Conservation (phyloP, 2,329 filamentous ascomycete species). For the Aspergillus sp. region DNA sequence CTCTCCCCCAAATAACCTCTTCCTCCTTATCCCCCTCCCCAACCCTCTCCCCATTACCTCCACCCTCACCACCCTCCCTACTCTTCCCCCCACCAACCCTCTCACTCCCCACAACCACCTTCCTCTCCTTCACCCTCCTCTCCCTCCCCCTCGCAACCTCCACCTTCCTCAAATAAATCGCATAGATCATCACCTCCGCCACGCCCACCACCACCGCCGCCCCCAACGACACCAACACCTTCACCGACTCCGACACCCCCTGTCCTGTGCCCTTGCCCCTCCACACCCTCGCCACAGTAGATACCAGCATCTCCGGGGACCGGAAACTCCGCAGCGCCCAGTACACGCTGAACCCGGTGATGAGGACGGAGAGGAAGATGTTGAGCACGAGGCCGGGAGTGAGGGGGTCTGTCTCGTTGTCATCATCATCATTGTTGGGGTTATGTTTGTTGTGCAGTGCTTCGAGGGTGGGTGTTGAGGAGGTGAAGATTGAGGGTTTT, state of each 20-base stretch:
- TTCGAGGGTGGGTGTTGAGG: slow-evolving; percentile 60
- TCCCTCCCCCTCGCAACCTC: slow-evolving; percentile 42
- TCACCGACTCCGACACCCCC: slow-evolving; percentile 35
- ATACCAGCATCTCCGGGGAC: slow-evolving; percentile 34
- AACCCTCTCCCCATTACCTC: not conserved
- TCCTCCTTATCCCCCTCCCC: slow-evolving; percentile 18
- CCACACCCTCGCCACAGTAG: slow-evolving; percentile 21
- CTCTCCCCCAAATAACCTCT: slow-evolving; percentile 46
- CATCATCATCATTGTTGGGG: slow-evolving; percentile 32
- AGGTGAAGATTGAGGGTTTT: slow-evolving; percentile 49
- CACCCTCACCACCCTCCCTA: not conserved
- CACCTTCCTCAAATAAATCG: slow-evolving; percentile 49
- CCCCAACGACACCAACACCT: slow-evolving; percentile 45
- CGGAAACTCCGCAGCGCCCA: slow-evolving; percentile 44
- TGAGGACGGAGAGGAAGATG: slow-evolving; percentile 81
- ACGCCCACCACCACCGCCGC: slow-evolving; percentile 47
- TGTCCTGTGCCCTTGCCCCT: slow-evolving; percentile 15
- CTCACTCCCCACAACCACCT: slow-evolving; percentile 34
- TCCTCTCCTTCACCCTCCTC: slow-evolving; percentile 42
- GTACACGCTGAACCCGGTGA: slow-evolving; percentile 55
- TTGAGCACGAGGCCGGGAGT: slow-evolving; percentile 73
- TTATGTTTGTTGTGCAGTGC: slow-evolving; percentile 41
- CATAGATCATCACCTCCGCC: slow-evolving; percentile 51
- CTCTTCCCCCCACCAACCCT: slow-evolving; percentile 16
- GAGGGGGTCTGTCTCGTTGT: slow-evolving; percentile 45